These are phyloP conservation scores for Candida anglica DNA, from an alignment of 805 yeast genomes.

Conservation along the genomic window DNA sequence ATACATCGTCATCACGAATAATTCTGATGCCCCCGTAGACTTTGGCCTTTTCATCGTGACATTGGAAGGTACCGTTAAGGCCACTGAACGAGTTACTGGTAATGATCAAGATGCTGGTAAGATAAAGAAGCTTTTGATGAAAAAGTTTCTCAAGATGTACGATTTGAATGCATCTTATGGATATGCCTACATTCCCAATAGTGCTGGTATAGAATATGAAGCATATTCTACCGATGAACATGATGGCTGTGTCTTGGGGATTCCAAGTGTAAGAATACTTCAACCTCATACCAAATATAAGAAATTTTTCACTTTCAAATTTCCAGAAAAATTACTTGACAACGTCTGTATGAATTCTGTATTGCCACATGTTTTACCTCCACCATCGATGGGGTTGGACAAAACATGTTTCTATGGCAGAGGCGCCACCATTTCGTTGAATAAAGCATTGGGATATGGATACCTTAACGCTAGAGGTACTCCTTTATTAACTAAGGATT, in stretches of 20 bases:
- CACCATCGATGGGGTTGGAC: slow-evolving; percentile 42
- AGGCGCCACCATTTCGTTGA: slow-evolving; percentile 30
- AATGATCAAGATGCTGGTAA: slow-evolving; percentile 10
- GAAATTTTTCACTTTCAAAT: slow-evolving; percentile 55
- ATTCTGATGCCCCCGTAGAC: slow-evolving; percentile 38
- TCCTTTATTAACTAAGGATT: slow-evolving; percentile 50
- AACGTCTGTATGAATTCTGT: slow-evolving; percentile 45
- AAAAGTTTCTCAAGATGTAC: slow-evolving; percentile 56
- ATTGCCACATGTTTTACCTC: slow-evolving; percentile 36
- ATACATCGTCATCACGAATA: slow-evolving; percentile 45
- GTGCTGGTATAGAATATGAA: slow-evolving; percentile 46
- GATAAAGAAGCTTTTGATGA: slow-evolving; percentile 32
- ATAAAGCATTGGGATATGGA: slow-evolving; percentile 52
- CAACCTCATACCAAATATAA: slow-evolving; percentile 49
- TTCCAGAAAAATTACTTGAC: slow-evolving; percentile 53
- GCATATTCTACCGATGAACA: slow-evolving; percentile 38
- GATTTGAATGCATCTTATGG: slow-evolving; percentile 57
- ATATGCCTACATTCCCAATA: slow-evolving; percentile 44
- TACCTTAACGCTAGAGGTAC: slow-evolving; percentile 46
- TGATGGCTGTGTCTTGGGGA: slow-evolving; percentile 48
- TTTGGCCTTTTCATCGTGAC: slow-evolving; percentile 45
- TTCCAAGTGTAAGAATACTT: slow-evolving; percentile 46
- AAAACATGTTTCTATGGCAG: slow-evolving; percentile 30
- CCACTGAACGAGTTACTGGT: slow-evolving; percentile 18
- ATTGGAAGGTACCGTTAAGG: slow-evolving; percentile 44